phyloP scores from a whole-genome alignment of 768 basidiomycete species.

The Lyophyllum shimeji region DNA sequence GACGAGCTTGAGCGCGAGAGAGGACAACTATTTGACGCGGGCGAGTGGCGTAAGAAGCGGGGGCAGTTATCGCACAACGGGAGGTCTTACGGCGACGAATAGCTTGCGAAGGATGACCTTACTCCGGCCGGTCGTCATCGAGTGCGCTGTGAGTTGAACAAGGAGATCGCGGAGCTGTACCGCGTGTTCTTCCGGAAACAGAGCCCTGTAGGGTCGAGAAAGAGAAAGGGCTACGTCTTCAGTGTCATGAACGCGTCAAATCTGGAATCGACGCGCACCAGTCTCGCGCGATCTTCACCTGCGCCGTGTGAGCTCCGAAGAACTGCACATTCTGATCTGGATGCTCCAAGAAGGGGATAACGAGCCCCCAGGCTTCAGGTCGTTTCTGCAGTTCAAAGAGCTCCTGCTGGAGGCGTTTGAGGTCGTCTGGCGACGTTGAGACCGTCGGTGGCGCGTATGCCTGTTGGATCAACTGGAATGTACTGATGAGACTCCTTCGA shows the following conservation, averaged over 20 bases:
- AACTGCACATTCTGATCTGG: slow-evolving; percentile 85
- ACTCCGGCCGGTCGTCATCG: slow-evolving; percentile 55
- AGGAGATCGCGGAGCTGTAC: slow-evolving; percentile 62
- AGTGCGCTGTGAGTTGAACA: slow-evolving; percentile 67
- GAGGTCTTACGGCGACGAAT: slow-evolving; percentile 68
- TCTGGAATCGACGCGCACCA: slow-evolving; percentile 51
- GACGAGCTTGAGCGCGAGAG: slow-evolving; percentile 70
- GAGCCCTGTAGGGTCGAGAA: slow-evolving; percentile 49
- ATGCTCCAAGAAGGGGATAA: slow-evolving; percentile 72
- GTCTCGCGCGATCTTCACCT: slow-evolving; percentile 70
- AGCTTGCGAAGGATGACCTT: slow-evolving; percentile 83
- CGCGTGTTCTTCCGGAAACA: slow-evolving; percentile 59
- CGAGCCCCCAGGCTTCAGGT: slow-evolving; percentile 82
- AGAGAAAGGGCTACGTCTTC: neutral
- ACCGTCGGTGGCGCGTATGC: slow-evolving; percentile 56
- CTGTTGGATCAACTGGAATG: slow-evolving; percentile 61
- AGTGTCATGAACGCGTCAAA: neutral
- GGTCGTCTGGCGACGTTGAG: slow-evolving; percentile 51
- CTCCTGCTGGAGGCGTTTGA: slow-evolving; percentile 67
- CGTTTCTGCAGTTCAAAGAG: slow-evolving; percentile 75
- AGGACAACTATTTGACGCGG: slow-evolving; percentile 53
- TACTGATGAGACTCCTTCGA: neutral
- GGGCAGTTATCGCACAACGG: slow-evolving; percentile 2
- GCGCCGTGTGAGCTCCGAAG: slow-evolving; percentile 91
- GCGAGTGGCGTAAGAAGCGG: neutral